Base-by-base conservation (phyloP, 1,139 yeast species). In the Yamadazyma diddensiae region DNA sequence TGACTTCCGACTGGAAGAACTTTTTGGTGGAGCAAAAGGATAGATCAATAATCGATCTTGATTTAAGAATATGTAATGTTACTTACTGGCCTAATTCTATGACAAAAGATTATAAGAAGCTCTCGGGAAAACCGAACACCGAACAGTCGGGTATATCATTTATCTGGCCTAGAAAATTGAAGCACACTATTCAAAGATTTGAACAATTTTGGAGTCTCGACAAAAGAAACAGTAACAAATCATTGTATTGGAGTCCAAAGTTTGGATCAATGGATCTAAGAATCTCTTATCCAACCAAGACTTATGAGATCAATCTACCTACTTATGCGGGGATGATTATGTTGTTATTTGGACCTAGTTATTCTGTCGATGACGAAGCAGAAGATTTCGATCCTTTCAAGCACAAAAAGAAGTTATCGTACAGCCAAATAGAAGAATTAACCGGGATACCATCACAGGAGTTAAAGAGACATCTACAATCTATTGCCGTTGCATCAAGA, bases 401-500 rank as follows among this genome's bases (percentile, higher is more conserved):
- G 6, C 67, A 65, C 31, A 52, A 50, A 30, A 54, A 60, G 26
- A 54, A 51, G 34, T 52, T 65, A 19, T 54, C 86, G 0, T 79
- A 75, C 45, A 69, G 62, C 17, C 83, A 85, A 45, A 82, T 92
- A 24, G 63, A 62, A 29, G 77, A 74, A 26, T 62, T 73, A 20
- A 90, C 97, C 0, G 70, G 73, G 5, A 83, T 92, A 4, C 94
- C 95, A 0, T 76, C 72, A 21, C 53, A 62, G 1, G 97, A 92
- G 45, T 64, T 90, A 25, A 70, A 71, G 24, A 73, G 96, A 37
- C 94, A 87, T 42, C 59, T 92, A 37, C 86, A 85, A 52, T 86
- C 97, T 1, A 74, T 92, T 21, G 81, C 95, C 0, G 85, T 87
- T 28, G 94, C 95, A 0, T 90, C 95, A 2, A 73, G 82, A 41